Base-by-base conservation (phyloP, 257 asterid species). In the Agastache rugosa region DNA sequence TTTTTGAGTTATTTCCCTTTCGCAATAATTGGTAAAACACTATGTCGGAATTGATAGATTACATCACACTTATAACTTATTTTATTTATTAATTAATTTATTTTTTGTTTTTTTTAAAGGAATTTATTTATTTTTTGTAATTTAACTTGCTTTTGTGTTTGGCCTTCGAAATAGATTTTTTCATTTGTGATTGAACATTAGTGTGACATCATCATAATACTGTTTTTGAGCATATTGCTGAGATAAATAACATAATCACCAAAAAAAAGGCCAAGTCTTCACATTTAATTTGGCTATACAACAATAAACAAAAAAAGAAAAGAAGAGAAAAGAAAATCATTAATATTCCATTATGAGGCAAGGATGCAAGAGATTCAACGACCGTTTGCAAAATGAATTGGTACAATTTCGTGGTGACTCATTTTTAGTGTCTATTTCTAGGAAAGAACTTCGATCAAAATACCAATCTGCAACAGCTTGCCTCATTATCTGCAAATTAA, bases 391-490 rank as follows among this genome's bases (percentile, higher is more conserved):
- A 3, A 23, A 11, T n/a, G 37, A 22, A 56, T 4, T 1, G 4
- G 47, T 56, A 54, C 78, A 65, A 8, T 74, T 29, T 3, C 39
- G 56, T 41, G 73, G 78, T 19, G 25, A 22, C 4, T n/a, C 15
- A 11, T 65, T n/a, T 5, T n/a, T 6, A 5, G 14, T 39, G 48
- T 65, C 78, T 16, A 75, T 55, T 55, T 50, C 27, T 5, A 6
- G 37, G 3, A 75, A 53, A 11, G 48, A 17, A 56, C 39, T 25
- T 27, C 73, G 39, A 19, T 75, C 68, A 12, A 23, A 75, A 27
- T 75, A 75, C 73, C 73, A 54, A 3, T 75, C 67, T 0, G 11
- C 27, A 1, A 65, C n/a, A 1, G 73, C 78, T 9, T 74, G 17
- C 14, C 10, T n/a, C 2, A 75, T 65, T n/a, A 51, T 44, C 78